Percentiles rank a stretch among this genome's conserved stretches.
Evolutionary conservation across 176 grass and related monocot genomes (phyloP).

Genomic region (Melocanna baccifera): DNA sequence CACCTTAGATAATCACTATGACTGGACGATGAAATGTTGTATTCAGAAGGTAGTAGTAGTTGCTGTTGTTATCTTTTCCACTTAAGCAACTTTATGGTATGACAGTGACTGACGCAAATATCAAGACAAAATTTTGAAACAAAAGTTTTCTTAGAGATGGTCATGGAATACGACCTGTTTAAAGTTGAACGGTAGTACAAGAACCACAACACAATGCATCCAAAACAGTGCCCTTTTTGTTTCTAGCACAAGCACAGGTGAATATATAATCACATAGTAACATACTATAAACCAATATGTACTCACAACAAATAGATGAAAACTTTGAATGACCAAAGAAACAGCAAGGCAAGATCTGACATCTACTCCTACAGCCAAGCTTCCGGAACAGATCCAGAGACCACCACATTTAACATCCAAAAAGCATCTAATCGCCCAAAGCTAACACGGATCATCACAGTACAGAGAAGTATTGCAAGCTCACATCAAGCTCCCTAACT

Average conservation of each 20-base stretch:
- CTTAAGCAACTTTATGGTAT: neutral
- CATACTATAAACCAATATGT: neutral
- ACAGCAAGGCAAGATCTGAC: neutral
- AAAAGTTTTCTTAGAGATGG: neutral
- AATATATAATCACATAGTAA: neutral
- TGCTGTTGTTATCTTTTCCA: neutral
- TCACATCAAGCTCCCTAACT: neutral
- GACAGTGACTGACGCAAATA: constrained; percentile 27
- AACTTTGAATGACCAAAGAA: neutral
- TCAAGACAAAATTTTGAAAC: neutral
- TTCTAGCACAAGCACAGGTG: neutral
- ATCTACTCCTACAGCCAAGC: neutral
- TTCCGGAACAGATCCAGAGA: neutral
- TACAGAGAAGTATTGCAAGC: neutral
- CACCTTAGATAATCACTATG: neutral
- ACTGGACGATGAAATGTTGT: neutral
- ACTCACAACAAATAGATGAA: neutral
- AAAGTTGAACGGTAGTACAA: neutral
- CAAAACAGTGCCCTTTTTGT: neutral
- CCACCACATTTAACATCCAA: neutral
- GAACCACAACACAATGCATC: neutral
- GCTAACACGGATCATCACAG: neutral
- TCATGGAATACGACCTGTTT: neutral
- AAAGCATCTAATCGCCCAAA: neutral
- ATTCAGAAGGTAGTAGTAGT: neutral